These are phyloP conservation scores for Diddensiella santjacobensis DNA, from an alignment of 805 yeast species.

Conservation along the genomic window DNA sequence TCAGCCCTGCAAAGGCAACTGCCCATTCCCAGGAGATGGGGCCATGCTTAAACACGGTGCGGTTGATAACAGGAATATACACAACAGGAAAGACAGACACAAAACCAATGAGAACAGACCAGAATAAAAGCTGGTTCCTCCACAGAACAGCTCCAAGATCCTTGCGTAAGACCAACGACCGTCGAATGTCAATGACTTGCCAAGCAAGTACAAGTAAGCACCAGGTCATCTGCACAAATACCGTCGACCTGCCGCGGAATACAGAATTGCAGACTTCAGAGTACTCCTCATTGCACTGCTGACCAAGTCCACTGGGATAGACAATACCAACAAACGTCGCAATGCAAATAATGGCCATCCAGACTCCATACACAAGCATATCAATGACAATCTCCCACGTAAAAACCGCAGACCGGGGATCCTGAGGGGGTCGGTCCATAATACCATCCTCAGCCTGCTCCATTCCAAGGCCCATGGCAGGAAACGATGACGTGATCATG, in stretches of 20 bases:
- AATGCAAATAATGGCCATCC: slow-evolving; percentile 70
- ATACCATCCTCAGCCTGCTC: slow-evolving; percentile 62
- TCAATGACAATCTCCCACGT: slow-evolving; percentile 65
- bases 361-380: slow-evolving; percentile 66
- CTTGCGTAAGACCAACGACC: slow-evolving; percentile 55
- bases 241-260: slow-evolving; percentile 69
- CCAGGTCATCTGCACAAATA: slow-evolving; percentile 85
- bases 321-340: slow-evolving; percentile 60
- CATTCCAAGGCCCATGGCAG: slow-evolving; percentile 78
- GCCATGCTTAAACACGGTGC: slow-evolving; percentile 66
- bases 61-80: slow-evolving; percentile 84
- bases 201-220: slow-evolving; percentile 76
- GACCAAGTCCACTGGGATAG: slow-evolving; percentile 61
- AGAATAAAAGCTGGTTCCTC: slow-evolving; percentile 71
- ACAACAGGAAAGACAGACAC: slow-evolving; percentile 73
- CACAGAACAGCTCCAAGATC: slow-evolving; percentile 64
- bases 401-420: slow-evolving; percentile 51
- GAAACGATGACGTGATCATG: slow-evolving; percentile 75
- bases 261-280: slow-evolving; percentile 54
- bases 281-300: slow-evolving; percentile 55
- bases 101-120: slow-evolving; percentile 73
- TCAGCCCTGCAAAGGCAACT: slow-evolving; percentile 53
- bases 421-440: slow-evolving; percentile 62
- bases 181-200: slow-evolving; percentile 73
- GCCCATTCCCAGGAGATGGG: slow-evolving; percentile 82